A percentile compares a stretch with the other conserved stretches of the same genome.
Conservation (phyloP, 2,329 filamentous ascomycete species). For the Graphium sp. region DNA sequence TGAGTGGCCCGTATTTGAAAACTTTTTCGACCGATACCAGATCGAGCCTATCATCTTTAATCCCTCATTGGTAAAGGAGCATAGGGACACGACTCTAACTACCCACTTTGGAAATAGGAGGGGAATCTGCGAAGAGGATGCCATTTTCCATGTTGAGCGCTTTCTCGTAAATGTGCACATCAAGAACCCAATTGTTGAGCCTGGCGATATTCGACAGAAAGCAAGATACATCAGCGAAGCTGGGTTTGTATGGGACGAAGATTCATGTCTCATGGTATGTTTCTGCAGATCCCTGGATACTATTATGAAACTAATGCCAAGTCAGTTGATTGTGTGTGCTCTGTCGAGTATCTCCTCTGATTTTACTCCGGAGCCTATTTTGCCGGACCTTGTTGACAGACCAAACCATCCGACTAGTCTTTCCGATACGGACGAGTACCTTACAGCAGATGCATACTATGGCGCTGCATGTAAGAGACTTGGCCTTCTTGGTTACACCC, state of each 20-base stretch:
- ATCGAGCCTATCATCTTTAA: no score
- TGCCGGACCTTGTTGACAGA: no score
- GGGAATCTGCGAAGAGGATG: constrained; percentile 10
- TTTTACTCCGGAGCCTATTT: neutral
- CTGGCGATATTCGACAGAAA: constrained; percentile 10
- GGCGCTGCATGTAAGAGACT: neutral
- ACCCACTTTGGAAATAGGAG: neutral
- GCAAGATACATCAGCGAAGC: constrained; percentile 9
- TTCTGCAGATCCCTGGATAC: neutral
- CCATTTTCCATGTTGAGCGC: constrained; percentile 11
- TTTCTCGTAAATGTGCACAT: constrained; percentile 16
- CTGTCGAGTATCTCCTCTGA: neutral
- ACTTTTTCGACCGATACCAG: no score
- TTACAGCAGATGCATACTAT: constrained; percentile 4
- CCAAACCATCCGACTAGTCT: no score
- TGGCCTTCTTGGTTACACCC: constrained; percentile 1
- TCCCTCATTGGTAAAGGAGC: no score
- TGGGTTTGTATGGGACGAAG: constrained; percentile 14
- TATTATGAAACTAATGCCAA: neutral
- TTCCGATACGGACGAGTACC: constrained; percentile 1
- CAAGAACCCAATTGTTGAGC: constrained; percentile 17
- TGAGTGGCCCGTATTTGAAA: constrained; percentile 5
- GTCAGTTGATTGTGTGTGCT: neutral
- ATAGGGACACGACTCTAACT: no score
- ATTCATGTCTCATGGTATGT: constrained; percentile 13